A percentile compares a stretch with the other conserved stretches of the same genome.
These are phyloP conservation scores for Rhodomyrtus tomentosa DNA, from an alignment of 345 rosid species.

Conservation along the genomic window DNA sequence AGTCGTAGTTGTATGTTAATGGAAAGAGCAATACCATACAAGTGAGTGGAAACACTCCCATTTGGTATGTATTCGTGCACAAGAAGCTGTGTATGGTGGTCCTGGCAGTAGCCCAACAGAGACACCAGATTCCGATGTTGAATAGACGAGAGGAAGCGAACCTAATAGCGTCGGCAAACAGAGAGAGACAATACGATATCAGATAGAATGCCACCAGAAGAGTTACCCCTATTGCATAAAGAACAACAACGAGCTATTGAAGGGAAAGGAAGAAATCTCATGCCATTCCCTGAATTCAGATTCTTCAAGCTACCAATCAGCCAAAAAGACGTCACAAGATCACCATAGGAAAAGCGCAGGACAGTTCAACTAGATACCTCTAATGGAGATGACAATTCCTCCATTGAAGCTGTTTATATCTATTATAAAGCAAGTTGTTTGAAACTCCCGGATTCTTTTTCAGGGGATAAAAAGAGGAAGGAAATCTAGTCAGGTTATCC, in stretches of 20 bases:
- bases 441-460: neutral
- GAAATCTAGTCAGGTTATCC: neutral
- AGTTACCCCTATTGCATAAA: neutral
- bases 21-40: conserved; percentile 68
- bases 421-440: neutral
- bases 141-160: conserved; percentile 71
- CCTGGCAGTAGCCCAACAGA: conserved; percentile 90
- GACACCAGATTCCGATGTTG: conserved; percentile 80
- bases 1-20: neutral
- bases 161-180: conserved; percentile 31
- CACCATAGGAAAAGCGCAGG: neutral
- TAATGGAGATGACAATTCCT: neutral
- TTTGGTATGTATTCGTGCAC: conserved; percentile 83
- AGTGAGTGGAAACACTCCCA: conserved; percentile 96
- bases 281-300: neutral
- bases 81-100: conserved; percentile 65
- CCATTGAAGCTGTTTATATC: neutral
- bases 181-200: neutral
- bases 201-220: neutral
- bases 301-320: neutral
- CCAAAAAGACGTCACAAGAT: neutral
- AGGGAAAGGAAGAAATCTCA: neutral
- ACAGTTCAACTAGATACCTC: neutral
- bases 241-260: neutral
- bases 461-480: neutral